Percentiles rank a stretch among this genome's conserved stretches.
These are phyloP conservation scores for Tausonia pullulans DNA, from an alignment of 1,284 basidiomycete genomes.

Conservation along the genomic window DNA sequence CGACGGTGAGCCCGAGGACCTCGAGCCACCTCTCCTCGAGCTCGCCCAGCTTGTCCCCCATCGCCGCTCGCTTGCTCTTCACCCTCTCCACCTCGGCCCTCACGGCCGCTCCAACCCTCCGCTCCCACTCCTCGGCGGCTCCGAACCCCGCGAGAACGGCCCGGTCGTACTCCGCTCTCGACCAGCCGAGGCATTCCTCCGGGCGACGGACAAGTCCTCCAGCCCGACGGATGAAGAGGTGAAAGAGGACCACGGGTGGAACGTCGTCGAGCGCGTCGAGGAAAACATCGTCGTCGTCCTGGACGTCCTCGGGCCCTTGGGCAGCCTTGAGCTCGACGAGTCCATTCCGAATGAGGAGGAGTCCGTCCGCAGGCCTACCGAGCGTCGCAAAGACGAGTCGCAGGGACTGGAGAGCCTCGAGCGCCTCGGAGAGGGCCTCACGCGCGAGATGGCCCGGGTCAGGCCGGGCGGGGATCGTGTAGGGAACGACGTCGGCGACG, in stretches of 20 bases:
- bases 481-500: slow-evolving; percentile 31
- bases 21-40: not conserved
- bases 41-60: not conserved
- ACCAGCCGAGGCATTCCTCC: slow-evolving; percentile 30
- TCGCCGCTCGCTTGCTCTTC: not conserved
- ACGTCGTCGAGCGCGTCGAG: slow-evolving; percentile 37
- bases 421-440: slow-evolving; percentile 34
- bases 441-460: slow-evolving; percentile 33
- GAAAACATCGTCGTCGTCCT: slow-evolving; percentile 25
- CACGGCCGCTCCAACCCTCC: slow-evolving; percentile 30
- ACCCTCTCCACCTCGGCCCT: slow-evolving; percentile 30
- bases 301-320: slow-evolving; percentile 25
- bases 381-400: slow-evolving; percentile 29
- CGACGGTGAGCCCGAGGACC: not conserved
- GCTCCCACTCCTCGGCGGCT: slow-evolving; percentile 33
- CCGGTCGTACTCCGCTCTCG: slow-evolving; percentile 31
- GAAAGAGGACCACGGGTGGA: slow-evolving; percentile 32
- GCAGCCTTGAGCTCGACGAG: slow-evolving; percentile 16
- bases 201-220: slow-evolving; percentile 21
- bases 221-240: slow-evolving; percentile 20
- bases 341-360: slow-evolving; percentile 20
- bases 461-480: slow-evolving; percentile 20
- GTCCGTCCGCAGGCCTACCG: slow-evolving; percentile 20
- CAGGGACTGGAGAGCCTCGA: slow-evolving; percentile 34
- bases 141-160: slow-evolving; percentile 33